Evolutionary conservation across 176 grass and related monocot species (phyloP).

Genomic region (Thalia dealbata): DNA sequence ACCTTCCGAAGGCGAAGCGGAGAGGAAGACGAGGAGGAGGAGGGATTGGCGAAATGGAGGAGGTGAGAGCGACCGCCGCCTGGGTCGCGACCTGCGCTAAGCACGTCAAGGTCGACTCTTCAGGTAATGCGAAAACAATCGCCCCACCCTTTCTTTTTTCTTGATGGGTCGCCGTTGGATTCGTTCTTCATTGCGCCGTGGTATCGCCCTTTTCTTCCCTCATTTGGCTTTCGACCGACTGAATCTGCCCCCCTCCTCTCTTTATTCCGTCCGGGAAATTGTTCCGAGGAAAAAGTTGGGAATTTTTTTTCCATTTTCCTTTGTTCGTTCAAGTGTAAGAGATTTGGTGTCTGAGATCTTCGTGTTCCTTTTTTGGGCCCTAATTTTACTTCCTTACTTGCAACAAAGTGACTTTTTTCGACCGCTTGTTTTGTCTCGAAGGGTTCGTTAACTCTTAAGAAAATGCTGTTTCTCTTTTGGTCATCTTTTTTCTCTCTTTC

Average conservation of each 20-base stretch:
- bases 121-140: constrained; percentile 25
- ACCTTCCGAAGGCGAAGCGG: too few relatives aligned
- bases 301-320: background rate
- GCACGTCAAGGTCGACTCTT: constrained; percentile 69
- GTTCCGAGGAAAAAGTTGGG: too few relatives aligned
- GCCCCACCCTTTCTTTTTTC: background rate
- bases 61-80: constrained; percentile 58
- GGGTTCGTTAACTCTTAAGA: too few relatives aligned
- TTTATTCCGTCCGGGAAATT: too few relatives aligned
- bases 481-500: background rate
- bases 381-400: too few relatives aligned
- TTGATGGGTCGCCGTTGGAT: background rate
- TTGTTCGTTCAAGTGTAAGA: too few relatives aligned
- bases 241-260: background rate
- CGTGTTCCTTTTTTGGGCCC: too few relatives aligned
- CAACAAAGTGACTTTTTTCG: background rate
- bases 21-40: background rate
- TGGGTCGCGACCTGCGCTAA: constrained; percentile 72
- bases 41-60: constrained; percentile 39
- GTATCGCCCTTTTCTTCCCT: too few relatives aligned
- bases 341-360: too few relatives aligned
- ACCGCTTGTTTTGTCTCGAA: background rate
- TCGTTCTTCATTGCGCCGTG: too few relatives aligned
- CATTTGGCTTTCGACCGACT: constrained; percentile 3
- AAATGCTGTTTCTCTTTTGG: background rate